Evolutionary conservation across 805 yeast genomes (phyloP), one percentile per base, ranked within the genome.

Genomic region (Yamadazyma paraphyllophila): DNA sequence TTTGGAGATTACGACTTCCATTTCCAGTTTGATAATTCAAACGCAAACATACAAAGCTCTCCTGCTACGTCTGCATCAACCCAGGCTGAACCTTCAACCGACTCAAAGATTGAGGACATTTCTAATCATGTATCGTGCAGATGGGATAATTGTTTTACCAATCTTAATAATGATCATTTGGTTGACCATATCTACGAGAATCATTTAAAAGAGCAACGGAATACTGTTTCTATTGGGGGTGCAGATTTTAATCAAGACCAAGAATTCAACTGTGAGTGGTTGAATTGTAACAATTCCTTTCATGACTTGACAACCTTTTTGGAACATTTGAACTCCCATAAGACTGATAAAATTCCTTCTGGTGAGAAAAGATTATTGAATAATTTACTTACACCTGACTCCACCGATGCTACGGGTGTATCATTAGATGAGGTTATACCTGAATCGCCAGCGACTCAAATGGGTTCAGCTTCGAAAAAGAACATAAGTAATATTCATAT

Each of bases 241-340:
- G 13, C 11, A 29, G 13, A 29, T 7, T 10, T 11, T 11, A 29
- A 29, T 29, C 31, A 29, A 24, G 12, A 27, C 14, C 39, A 40
- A 6, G 43, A n/a, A 8, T 69, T 63, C 41, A 68, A 74, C 40
- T 90, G 97, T 67, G 88, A 82, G 57, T 89, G 96, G 96, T 65
- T 71, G 45, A 74, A 81, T 44, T 90, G 97, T 72, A 66, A 76
- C 36, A 87, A 74, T 58, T 67, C 69, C 15, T 73, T 85, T 25
- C 59, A 65, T 13, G 81, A 81, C 53, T 58, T 83, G 39, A 69
- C 80, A 26, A 60, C 74, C 5, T 65, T 90, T 26, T 63, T 86
- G 9, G 67, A 74, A 35, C 96, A 89, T 64, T 56, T 71, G 40
- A 55, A 57, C 38, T 43, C 58, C 15, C 77, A 71, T 47, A 66